phyloP scores from a whole-genome alignment of 78 protist genomes.

The Protostelium mycophagum region DNA sequence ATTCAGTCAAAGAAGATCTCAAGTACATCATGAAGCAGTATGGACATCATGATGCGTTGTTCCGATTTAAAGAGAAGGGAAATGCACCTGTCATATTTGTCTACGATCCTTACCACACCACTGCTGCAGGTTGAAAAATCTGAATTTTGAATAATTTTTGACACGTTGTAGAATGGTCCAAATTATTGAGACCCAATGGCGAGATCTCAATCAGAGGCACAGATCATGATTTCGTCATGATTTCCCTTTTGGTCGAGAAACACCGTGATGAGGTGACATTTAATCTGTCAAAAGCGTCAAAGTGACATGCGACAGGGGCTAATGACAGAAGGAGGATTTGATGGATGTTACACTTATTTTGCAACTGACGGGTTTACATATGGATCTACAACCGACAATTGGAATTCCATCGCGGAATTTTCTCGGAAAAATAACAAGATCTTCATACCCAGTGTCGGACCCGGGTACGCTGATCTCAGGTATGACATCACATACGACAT shows the following conservation, averaged over 20 bases:
- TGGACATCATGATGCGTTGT: conserved; percentile 26
- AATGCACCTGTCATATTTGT: conserved; percentile 18
- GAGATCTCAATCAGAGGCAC: conserved; percentile 1
- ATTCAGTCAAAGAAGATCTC: conserved; percentile 4
- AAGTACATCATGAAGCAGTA: conserved; percentile 7
- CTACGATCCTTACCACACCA: conserved; percentile 50
- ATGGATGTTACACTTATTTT: conserved; percentile 66
- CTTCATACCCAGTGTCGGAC: conserved; percentile 51
- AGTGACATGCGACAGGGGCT: background rate
- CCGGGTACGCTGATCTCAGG: conserved; percentile 50
- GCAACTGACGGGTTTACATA: conserved; percentile 42
- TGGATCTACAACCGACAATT: conserved; percentile 23
- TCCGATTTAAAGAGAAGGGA: background rate
- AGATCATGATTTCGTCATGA: background rate
- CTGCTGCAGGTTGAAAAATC: background rate
- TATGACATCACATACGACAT: no score
- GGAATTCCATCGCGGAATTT: conserved; percentile 1
- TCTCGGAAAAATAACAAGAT: background rate
- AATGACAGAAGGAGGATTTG: conserved; percentile 18
- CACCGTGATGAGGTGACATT: background rate
- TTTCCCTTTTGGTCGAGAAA: conserved; percentile 4
- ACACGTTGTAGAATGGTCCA: conserved; percentile 13
- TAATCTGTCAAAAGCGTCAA: no score
- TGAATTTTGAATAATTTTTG: background rate
- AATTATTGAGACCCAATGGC: conserved; percentile 2